Base-by-base conservation (phyloP, 2,329 filamentous ascomycete genomes). In the Penicillium janthinellum region DNA sequence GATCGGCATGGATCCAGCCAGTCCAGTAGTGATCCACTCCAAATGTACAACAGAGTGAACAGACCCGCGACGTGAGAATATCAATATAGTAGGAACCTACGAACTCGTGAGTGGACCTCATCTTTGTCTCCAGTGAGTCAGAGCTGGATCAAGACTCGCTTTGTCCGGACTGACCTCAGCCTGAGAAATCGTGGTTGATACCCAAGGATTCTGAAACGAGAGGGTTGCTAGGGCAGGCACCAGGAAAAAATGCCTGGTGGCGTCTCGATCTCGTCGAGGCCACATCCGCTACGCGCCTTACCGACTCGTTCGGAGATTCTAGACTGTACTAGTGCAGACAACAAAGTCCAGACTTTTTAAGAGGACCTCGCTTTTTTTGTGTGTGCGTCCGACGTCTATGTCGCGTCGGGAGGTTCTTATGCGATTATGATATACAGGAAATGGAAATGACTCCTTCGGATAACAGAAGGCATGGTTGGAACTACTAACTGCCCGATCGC, bases 1-100 rank as follows among this genome's bases (percentile, higher is more conserved):
- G 56, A 58, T 56, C 50, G 11, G 52, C 31, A 25, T 50, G 35
- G 37, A 31, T 50, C 25, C 37, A n/a, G 37, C 51, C 28, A 38
- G 44, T 54, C 49, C 35, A 52, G 20, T 20, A 52, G 20, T 20
- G 14, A 12, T 15, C 39, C 39, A 20, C 25, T 28, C 25, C 25
- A 28, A 6, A 28, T 28, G 25, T 28, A 28, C 25, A 28, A 28
- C 25, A 20, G 20, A 20, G 20, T 1, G 20, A 20, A 20, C 20
- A 28, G 25, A 28, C 25, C 25, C 25, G 25, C 6, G 25, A 28
- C 7, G 25, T 28, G 3, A 7, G 25, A 28, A 28, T 17, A 17
- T 17, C 17, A 17, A 17, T 3, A 28, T 5, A n/a, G 15, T 6
- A n/a, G 5, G 1, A 31, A 31, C 31, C 11, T 22, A 22, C 22